Evolutionary conservation across 345 rosid species (phyloP).

Genomic region (Arabidopsis suecica): DNA sequence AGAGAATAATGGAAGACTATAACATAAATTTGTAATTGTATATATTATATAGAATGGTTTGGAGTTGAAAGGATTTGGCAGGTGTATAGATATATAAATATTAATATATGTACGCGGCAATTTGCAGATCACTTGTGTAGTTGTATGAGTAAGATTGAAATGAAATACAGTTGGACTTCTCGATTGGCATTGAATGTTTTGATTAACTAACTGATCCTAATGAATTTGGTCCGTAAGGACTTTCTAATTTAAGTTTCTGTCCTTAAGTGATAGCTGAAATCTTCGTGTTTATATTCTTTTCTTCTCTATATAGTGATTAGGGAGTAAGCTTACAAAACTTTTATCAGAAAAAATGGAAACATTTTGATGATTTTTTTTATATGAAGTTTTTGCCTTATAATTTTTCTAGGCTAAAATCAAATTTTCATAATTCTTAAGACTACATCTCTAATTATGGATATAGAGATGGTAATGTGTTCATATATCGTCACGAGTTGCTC

Average conservation of each 20-base stretch:
- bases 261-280: not conserved
- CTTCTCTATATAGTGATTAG: constrained; percentile 2
- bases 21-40: not conserved
- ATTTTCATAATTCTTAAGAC: too few relatives aligned
- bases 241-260: constrained; percentile 12
- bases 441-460: too few relatives aligned
- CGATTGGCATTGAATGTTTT: constrained; percentile 37
- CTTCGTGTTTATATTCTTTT: not conserved
- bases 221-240: constrained; percentile 19
- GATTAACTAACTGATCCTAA: constrained; percentile 12
- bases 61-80: constrained; percentile 22
- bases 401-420: too few relatives aligned
- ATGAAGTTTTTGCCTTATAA: too few relatives aligned
- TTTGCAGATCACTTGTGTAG: constrained; percentile 26
- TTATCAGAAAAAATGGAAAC: too few relatives aligned
- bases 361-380: too few relatives aligned
- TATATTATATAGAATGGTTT: constrained; percentile 23
- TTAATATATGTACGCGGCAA: constrained; percentile 24
- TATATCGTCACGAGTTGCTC: not conserved
- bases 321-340: not conserved
- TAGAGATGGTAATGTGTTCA: not conserved
- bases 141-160: constrained; percentile 21
- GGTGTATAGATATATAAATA: not conserved
- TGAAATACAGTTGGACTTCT: constrained; percentile 39
- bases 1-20: not conserved